phyloP scores from a whole-genome alignment of 2,329 filamentous ascomycete genomes.

The Fusarium cicatricum region DNA sequence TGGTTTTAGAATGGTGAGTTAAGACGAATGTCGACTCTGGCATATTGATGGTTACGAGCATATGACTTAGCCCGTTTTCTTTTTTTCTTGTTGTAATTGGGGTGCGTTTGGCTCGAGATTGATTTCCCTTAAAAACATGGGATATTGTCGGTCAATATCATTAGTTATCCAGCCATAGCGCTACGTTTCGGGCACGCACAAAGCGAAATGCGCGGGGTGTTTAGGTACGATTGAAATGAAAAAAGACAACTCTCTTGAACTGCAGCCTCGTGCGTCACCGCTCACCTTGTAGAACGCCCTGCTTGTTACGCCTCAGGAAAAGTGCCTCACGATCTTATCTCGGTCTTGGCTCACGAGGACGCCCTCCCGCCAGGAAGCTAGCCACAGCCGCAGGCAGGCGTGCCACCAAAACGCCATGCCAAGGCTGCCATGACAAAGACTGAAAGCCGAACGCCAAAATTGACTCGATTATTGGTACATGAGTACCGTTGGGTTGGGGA shows the following conservation, averaged over 20 bases:
- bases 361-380: not conserved
- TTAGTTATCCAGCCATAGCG: not conserved
- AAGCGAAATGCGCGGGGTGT: not conserved
- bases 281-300: not conserved
- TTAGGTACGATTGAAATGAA: not conserved
- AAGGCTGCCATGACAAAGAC: constrained; percentile 13
- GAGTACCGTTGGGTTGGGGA: not conserved
- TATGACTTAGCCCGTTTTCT: constrained; percentile 18
- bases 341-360: not conserved
- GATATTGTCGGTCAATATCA: constrained; percentile 1
- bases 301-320: no score
- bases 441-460: not conserved
- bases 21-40: not conserved
- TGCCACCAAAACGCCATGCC: constrained; percentile 5
- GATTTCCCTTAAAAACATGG: constrained; percentile 2
- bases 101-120: constrained; percentile 11
- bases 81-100: not conserved
- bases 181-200: not conserved
- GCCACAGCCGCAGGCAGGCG: constrained; percentile 5
- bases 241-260: not conserved
- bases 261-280: not conserved
- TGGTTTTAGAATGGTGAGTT: not conserved
- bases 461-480: not conserved
- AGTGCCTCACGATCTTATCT: not conserved
- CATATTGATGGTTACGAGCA: constrained; percentile 23